phyloP scores from a whole-genome alignment of 1,284 basidiomycete species.

The Moesziomyces aphidis region DNA sequence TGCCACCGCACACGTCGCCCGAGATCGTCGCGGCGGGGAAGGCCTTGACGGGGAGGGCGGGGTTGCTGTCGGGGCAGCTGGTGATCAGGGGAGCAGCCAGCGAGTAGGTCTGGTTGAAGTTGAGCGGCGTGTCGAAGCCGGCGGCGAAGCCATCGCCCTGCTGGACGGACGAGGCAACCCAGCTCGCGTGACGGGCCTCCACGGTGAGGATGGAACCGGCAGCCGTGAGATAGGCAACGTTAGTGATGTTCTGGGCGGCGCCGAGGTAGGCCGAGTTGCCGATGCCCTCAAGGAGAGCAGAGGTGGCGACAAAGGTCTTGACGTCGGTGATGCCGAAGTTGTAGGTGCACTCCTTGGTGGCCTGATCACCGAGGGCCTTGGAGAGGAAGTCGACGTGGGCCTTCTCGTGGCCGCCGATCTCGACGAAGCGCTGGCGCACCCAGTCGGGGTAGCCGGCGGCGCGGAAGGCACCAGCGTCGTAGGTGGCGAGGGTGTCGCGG shows the following conservation, averaged over 20 bases:
- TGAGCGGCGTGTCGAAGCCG: slow-evolving; percentile 72
- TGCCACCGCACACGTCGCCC: slow-evolving; percentile 45
- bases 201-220: slow-evolving; percentile 58
- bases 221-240: slow-evolving; percentile 48
- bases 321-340: slow-evolving; percentile 70
- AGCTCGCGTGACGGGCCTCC: slow-evolving; percentile 52
- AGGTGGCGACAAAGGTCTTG: slow-evolving; percentile 72
- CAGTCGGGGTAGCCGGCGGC: slow-evolving; percentile 73
- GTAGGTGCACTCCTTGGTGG: slow-evolving; percentile 74
- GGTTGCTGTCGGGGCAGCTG: slow-evolving; percentile 72
- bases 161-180: slow-evolving; percentile 51
- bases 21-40: slow-evolving; percentile 69
- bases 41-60: slow-evolving; percentile 69
- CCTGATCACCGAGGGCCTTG: slow-evolving; percentile 73
- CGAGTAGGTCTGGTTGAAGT: slow-evolving; percentile 68
- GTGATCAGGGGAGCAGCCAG: slow-evolving; percentile 69
- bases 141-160: slow-evolving; percentile 49
- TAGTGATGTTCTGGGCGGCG: slow-evolving; percentile 70
- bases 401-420: slow-evolving; percentile 71
- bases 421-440: slow-evolving; percentile 70
- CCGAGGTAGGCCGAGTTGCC: slow-evolving; percentile 73
- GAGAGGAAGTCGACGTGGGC: slow-evolving; percentile 72
- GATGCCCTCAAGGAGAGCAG: slow-evolving; percentile 74
- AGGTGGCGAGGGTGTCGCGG: slow-evolving; percentile 49
- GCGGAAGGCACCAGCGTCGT: slow-evolving; percentile 71